Evolutionary conservation across 2,329 filamentous ascomycete genomes (phyloP), one percentile per base, ranked within the genome.

Genomic region (Trichoderma sp.): DNA sequence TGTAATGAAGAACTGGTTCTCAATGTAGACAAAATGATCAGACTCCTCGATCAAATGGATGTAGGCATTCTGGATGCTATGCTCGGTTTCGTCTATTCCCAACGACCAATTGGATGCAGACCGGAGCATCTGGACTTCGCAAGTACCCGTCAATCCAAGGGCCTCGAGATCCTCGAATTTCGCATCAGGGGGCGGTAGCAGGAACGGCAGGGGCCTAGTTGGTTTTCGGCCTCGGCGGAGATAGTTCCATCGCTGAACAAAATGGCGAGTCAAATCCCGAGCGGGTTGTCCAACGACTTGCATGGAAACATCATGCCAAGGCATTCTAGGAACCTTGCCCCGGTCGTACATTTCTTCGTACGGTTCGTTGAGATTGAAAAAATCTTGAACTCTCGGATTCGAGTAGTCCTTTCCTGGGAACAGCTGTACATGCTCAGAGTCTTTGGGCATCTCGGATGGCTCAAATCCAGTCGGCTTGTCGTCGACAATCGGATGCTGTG

Each of bases 291-390:
- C 96, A 54, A 98, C 94, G 52, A 99, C 90, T 79, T 98, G 96
- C 96, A 99, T 98, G 3, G 91, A 89, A 71, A 99, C 94, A 78
- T 99, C 96, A 76, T 99, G 96, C 96, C 96, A 99, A 1, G 96
- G 95, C 96, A 98, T 99, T 71, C 96, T 86, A 1, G 96, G 94
- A 21, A 95, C 87, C 77, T 91, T 91, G 70, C 89, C 91, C 67
- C 96, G 90, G 79, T 98, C 93, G 76, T 98, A 99, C 96, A 98
- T 98, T 79, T 99, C 96, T 76, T 97, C 96, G 75, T 98, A 98
- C 1, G 96, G 96, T 78, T 96, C 93, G 76, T 96, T 91, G 30
- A 99, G 87, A 69, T 90, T 89, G 82, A 93, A 97, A 77, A 99
- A 99, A 78, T 99, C 96, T 74, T 96, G 92, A 3, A 97, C 93